Base-by-base conservation (phyloP, 2,329 filamentous ascomycete genomes). In the Calonectria henricotiae region DNA sequence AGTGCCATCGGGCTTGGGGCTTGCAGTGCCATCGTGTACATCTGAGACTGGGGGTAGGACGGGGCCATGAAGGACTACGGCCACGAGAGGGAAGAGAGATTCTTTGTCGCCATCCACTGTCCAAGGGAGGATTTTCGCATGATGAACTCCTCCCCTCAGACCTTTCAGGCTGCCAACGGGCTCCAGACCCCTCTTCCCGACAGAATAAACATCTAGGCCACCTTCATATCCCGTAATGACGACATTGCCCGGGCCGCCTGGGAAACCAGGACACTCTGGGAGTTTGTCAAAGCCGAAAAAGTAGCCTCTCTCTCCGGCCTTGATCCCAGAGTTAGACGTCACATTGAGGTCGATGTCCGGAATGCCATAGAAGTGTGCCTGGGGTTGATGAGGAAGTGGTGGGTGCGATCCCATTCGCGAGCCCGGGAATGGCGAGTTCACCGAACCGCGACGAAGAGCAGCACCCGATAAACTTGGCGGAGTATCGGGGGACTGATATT, bases 211-310 rank as follows among this genome's bases (percentile, higher is more conserved):
- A 73, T 96, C 92, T 61, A 98, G 79, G 1, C 92, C 92, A 47
- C 94, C 94, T 79, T 97, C 93, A 74, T 91, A 94, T 1, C 95
- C 95, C 9, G 94, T 89, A 5, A 98, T 82, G 51, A 95, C 85
- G 30, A 93, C 90, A 80, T 92, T 92, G 77, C 93, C 88, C 65
- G 84, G 83, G 39, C 84, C 84, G 66, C 82, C 77, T 17, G 75
- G 74, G 64, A 80, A 79, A 64, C 83, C 80, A 7, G 78, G 76
- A 46, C 82, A 80, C n/a, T 83, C 80, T 1, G 88, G 86, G 49
- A 97, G 85, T 2, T 87, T 90, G 80, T 98, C 95, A 76, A 97
- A 95, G 6, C 92, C 91, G 79, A 94, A 96, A 79, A 92, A 94
- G 75, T 93, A 94, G 8, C 93, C 94, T 51, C 88, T 89, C 43